Evolutionary conservation across 345 rosid genomes (phyloP), one percentile per base, ranked within the genome.

Genomic region (Linum trigynum): DNA sequence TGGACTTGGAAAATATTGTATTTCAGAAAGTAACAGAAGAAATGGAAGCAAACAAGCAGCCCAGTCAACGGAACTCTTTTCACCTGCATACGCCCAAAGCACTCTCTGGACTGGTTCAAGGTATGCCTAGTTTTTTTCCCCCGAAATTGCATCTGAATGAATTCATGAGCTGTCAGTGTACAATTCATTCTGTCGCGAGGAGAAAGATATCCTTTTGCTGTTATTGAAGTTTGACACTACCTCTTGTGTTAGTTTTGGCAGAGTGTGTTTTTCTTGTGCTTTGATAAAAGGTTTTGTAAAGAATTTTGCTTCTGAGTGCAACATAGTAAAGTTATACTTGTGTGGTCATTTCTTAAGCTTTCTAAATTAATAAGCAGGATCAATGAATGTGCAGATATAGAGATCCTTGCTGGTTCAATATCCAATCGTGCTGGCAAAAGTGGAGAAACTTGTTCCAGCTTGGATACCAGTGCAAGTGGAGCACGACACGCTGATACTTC

Each of bases 1-100:
- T 90, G 97, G 97, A 92, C 56, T 73, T 92, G 70, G 96, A 91
- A 78, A 88, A 77, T 72, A 75, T 82, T 81, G 91, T 81, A 37
- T 79, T 79, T 71, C 81, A 77, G 72, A 88, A 83, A 81, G 86
- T 82, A 61, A 79, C 69, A 38, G 89, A 86, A 74, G 97, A 85
- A 80, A 69, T 85, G 59, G 85, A 90, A 78, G 85, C 87, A 37
- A 79, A 80, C 68, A 88, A 80, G 79, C 78, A 51, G 76, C 88
- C 88, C 37, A 76, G 78, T 61, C 82, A 81, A 72, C 81, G 69
- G 48, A 72, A 84, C 75, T 70, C 98, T 77, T 92, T 92, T 73
- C 97, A 92, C 74, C 92, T 94, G 70, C 97, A 94, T 78, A 78
- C 76, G 10, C 86, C 92, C 32, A 80, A 72, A 65, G 79, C 83